Percentiles rank a stretch among this genome's conserved stretches.
Conservation (phyloP, 345 rosid species). For the Luvunga scandens region DNA sequence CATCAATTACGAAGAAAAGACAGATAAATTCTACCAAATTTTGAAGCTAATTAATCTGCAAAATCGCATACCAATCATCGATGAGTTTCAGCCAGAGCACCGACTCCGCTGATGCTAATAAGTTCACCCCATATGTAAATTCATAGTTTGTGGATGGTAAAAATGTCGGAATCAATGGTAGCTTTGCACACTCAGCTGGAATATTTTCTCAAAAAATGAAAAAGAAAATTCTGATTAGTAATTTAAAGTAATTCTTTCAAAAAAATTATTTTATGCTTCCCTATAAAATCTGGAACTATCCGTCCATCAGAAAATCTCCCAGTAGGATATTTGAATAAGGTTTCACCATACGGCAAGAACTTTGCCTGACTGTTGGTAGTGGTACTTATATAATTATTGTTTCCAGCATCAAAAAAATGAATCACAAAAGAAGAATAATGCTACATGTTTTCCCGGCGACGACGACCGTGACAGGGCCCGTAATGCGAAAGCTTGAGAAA, state of each 20-base stretch:
- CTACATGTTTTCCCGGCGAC: constrained; percentile 22
- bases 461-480: background rate
- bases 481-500: background rate
- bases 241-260: no score
- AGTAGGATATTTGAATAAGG: constrained; percentile 36
- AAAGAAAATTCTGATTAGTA: no score
- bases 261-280: no score
- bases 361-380: constrained; percentile 24
- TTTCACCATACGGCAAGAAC: constrained; percentile 40
- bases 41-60: background rate
- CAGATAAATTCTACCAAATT: background rate
- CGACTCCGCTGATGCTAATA: constrained; percentile 48
- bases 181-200: constrained; percentile 42
- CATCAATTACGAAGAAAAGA: background rate
- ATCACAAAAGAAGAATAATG: constrained; percentile 46
- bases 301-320: no score
- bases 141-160: constrained; percentile 31
- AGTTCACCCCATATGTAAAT: constrained; percentile 37
- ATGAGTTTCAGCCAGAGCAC: constrained; percentile 39
- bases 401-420: constrained; percentile 46
- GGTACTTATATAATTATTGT: constrained; percentile 41
- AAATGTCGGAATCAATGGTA: constrained; percentile 48
- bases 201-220: background rate
- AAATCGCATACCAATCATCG: constrained; percentile 32
- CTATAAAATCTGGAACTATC: no score